Conservation (phyloP, 768 basidiomycete species). For the Mycena belliarum region DNA sequence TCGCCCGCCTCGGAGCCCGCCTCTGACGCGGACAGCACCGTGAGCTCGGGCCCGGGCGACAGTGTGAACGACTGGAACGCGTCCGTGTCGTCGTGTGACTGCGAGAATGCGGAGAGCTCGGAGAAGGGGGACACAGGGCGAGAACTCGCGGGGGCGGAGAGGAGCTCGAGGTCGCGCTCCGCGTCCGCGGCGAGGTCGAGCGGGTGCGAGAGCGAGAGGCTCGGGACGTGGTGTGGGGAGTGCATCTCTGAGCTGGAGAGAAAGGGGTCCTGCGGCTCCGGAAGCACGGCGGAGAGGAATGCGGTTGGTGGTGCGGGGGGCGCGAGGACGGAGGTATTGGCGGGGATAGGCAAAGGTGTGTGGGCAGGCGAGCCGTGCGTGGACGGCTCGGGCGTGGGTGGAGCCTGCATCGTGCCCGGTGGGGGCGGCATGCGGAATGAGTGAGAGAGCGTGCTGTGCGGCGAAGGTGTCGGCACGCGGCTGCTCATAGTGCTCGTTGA, state of each 20-base stretch:
- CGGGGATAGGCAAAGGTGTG: no score
- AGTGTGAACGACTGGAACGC: slow-evolving; percentile 6
- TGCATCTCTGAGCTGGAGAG: slow-evolving; percentile 11
- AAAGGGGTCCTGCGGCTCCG: no score
- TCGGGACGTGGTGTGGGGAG: slow-evolving; percentile 33
- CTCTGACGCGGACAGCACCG: background rate
- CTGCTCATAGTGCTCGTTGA: slow-evolving; percentile 29
- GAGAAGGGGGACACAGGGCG: slow-evolving; percentile 43
- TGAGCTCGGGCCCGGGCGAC: background rate
- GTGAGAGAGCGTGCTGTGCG: slow-evolving; percentile 23
- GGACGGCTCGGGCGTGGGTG: slow-evolving; percentile 17
- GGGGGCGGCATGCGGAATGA: slow-evolving; percentile 19
- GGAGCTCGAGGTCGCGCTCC: slow-evolving; percentile 44
- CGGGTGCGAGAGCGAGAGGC: slow-evolving; percentile 45
- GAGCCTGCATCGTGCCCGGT: slow-evolving; percentile 15
- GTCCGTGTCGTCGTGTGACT: background rate
- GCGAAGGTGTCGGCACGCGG: slow-evolving; percentile 26
- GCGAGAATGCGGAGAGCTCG: slow-evolving; percentile 19
- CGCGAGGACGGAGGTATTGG: no score
- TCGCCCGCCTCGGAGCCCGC: slow-evolving; percentile 3
- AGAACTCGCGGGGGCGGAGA: slow-evolving; percentile 45
- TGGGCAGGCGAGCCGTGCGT: slow-evolving; percentile 1
- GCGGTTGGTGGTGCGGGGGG: no score
- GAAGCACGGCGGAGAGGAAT: no score
- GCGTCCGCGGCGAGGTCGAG: slow-evolving; percentile 37